A percentile compares a stretch with the other conserved stretches of the same genome.
Conservation (phyloP, 2,329 filamentous ascomycete species). For the Paraphaeosphaeria sporulosa region DNA sequence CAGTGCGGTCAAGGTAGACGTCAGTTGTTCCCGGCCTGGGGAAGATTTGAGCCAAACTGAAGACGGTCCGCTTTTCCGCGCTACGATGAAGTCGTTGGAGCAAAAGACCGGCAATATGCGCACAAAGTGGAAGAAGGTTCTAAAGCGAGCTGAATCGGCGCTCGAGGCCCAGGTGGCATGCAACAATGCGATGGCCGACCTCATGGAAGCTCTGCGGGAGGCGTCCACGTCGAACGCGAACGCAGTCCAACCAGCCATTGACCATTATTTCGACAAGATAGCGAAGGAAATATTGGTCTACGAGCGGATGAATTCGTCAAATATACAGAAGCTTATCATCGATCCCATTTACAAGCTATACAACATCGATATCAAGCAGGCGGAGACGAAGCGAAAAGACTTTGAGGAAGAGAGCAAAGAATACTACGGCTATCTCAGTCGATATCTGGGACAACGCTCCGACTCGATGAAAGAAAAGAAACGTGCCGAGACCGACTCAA, state of each 20-base stretch:
- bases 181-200: conserved; percentile 83
- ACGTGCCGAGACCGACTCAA: conserved; percentile 89
- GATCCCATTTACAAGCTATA: conserved; percentile 93
- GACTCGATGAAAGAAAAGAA: conserved; percentile 98
- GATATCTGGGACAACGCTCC: conserved; percentile 94
- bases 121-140: conserved; percentile 90
- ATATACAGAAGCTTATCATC: conserved; percentile 92
- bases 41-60: conserved; percentile 84
- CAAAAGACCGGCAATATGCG: conserved; percentile 97
- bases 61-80: conserved; percentile 93
- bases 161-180: conserved; percentile 79
- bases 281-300: conserved; percentile 88
- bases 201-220: conserved; percentile 86
- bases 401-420: conserved; percentile 99
- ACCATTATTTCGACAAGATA: conserved; percentile 98
- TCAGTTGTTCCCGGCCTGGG: conserved; percentile 82
- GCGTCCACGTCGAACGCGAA: conserved; percentile 91
- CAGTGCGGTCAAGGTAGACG: conserved; percentile 76
- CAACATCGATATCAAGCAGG: conserved; percentile 95
- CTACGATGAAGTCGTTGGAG: conserved; percentile 94
- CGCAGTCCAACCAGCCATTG: conserved; percentile 93
- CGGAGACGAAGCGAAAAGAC: conserved; percentile 94
- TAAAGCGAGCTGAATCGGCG: conserved; percentile 92
- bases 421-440: conserved; percentile 93
- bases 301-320: conserved; percentile 81